Conservation (phyloP, 768 basidiomycete genomes). For the Mycena haematopus region DNA sequence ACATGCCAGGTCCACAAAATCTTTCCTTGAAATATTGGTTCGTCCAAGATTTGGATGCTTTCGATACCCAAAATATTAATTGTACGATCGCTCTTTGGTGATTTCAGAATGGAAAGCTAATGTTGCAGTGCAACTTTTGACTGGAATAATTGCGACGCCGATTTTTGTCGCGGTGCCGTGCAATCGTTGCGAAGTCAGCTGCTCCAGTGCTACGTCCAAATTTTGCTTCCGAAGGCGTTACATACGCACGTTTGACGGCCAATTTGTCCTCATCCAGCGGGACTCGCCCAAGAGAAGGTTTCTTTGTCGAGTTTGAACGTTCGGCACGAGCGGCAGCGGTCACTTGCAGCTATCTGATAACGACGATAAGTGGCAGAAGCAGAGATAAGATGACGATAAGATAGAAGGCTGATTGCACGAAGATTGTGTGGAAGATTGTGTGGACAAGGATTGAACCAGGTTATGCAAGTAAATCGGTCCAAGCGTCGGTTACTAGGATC, state of each 20-base stretch:
- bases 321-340: not conserved
- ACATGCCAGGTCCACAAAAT: too few species aligned
- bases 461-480: not conserved
- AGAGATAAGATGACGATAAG: slow-evolving; percentile 6
- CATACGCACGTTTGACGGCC: not conserved
- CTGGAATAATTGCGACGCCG: too few species aligned
- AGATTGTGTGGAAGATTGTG: not conserved
- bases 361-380: not conserved
- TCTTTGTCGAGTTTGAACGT: not conserved
- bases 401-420: not conserved
- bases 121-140: too few species aligned
- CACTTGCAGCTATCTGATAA: not conserved
- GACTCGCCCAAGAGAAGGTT: not conserved
- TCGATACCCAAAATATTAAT: too few species aligned
- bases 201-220: not conserved
- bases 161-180: too few species aligned
- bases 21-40: too few species aligned
- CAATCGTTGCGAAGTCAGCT: too few species aligned
- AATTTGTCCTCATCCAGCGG: not conserved
- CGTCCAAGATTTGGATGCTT: too few species aligned
- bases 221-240: not conserved
- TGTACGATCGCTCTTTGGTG: too few species aligned
- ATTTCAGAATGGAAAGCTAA: too few species aligned
- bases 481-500: not conserved
- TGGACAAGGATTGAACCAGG: not conserved